Conservation (phyloP, 768 basidiomycete genomes). For the Rhodotorula babjevae region DNA sequence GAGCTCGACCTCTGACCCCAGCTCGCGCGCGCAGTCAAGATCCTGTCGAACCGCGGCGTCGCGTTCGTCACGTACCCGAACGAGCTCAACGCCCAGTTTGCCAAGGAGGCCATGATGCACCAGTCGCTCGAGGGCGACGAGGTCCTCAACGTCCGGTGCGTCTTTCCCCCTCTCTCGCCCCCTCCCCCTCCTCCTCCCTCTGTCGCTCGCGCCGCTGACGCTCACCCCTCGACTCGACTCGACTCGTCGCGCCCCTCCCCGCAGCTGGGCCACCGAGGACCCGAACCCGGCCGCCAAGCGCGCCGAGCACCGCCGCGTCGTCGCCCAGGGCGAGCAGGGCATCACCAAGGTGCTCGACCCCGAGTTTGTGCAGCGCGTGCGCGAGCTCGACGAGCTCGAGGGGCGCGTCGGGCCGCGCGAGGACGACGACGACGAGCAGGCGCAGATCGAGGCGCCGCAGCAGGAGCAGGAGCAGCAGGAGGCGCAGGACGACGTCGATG, state of each 20-base stretch:
- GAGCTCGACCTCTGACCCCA: no score
- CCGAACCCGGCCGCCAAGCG: conserved; percentile 89
- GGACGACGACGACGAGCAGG: not conserved
- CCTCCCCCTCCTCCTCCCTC: not conserved
- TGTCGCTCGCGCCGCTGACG: not conserved
- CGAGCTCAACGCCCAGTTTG: conserved; percentile 85
- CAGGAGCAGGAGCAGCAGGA: conserved; percentile 28
- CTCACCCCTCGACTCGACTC: not conserved
- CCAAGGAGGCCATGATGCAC: conserved; percentile 98
- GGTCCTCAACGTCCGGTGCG: conserved; percentile 82
- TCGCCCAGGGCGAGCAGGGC: conserved; percentile 77
- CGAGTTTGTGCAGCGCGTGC: conserved; percentile 80
- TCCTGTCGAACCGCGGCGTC: conserved; percentile 88
- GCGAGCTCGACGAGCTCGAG: conserved; percentile 78
- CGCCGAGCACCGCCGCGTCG: conserved; percentile 73
- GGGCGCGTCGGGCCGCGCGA: conserved; percentile 33
- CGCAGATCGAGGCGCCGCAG: conserved; percentile 5
- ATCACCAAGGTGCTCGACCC: conserved; percentile 79
- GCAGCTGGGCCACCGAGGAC: conserved; percentile 91
- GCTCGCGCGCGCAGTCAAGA: conserved; percentile 59
- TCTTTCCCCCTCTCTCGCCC: conserved; percentile 8
- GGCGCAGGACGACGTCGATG: conserved; percentile 43
- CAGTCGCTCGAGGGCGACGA: conserved; percentile 96
- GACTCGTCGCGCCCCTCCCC: not conserved
- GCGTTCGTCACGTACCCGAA: conserved; percentile 93